phyloP scores from a whole-genome alignment of 805 yeast genomes.

The Ogataea corticis region DNA sequence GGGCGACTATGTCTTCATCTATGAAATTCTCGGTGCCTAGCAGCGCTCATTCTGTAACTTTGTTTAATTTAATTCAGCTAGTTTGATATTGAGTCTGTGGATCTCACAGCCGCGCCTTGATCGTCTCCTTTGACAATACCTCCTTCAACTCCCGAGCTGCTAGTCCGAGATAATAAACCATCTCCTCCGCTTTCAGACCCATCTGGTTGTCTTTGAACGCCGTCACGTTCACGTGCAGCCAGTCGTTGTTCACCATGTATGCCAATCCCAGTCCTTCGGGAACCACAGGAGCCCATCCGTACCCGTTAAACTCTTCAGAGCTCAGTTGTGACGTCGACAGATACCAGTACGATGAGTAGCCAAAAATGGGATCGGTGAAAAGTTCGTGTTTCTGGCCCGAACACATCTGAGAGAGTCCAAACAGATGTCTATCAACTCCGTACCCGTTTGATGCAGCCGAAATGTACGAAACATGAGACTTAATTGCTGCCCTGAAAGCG shows the following conservation, averaged over 20 bases:
- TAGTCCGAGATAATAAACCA: conserved; percentile 69
- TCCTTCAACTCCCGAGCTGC: conserved; percentile 82
- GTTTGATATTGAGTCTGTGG: too few species aligned
- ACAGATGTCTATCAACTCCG: conserved; percentile 92
- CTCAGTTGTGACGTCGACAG: conserved; percentile 88
- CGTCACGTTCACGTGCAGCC: conserved; percentile 83
- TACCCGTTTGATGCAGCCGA: conserved; percentile 77
- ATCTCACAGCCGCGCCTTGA: conserved; percentile 29
- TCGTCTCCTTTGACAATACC: conserved; percentile 41
- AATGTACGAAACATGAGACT: conserved; percentile 73
- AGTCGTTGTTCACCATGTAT: conserved; percentile 84
- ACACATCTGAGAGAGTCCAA: conserved; percentile 76
- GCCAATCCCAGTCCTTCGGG: conserved; percentile 94
- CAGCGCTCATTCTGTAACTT: too few species aligned
- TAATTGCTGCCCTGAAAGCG: conserved; percentile 70
- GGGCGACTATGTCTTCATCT: conserved; percentile 78
- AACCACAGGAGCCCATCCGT: conserved; percentile 95
- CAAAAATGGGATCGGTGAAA: conserved; percentile 72
- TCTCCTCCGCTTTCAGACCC: conserved; percentile 51
- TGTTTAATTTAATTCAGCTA: too few species aligned
- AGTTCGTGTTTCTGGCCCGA: conserved; percentile 67
- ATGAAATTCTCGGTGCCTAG: conserved; percentile 65
- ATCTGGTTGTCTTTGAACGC: conserved; percentile 64
- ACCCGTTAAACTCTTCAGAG: conserved; percentile 81
- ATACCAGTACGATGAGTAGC: conserved; percentile 82